phyloP scores from a whole-genome alignment of 2,329 filamentous ascomycete genomes.

The Neonectria punicea region DNA sequence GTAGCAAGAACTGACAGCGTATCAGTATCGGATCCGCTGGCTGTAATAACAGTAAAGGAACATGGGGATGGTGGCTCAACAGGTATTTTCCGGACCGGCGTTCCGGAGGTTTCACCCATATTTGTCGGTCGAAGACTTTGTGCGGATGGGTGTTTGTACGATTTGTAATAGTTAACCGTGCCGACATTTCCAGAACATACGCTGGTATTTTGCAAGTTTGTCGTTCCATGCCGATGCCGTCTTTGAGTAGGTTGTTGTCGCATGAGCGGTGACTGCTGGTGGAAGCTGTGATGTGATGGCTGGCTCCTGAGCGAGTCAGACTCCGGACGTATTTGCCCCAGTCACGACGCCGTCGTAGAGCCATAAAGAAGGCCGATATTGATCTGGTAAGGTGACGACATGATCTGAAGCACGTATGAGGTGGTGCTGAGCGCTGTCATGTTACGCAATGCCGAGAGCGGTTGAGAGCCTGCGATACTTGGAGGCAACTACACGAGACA shows the following conservation, averaged over 20 bases:
- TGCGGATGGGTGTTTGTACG: constrained; percentile 11
- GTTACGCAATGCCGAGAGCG: constrained; percentile 1
- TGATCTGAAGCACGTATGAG: neutral
- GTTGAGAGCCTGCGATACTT: constrained; percentile 12
- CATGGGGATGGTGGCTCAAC: constrained; percentile 6
- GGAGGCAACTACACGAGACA: constrained; percentile 14
- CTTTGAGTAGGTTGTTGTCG: neutral
- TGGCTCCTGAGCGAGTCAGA: neutral
- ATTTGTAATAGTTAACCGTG: constrained; percentile 12
- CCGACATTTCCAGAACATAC: neutral
- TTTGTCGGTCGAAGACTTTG: constrained; percentile 3
- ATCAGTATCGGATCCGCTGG: constrained; percentile 17
- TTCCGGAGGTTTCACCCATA: constrained; percentile 12
- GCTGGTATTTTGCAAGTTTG: neutral
- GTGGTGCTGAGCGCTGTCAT: neutral
- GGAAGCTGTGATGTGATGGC: neutral
- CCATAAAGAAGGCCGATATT: neutral
- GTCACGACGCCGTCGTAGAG: neutral
- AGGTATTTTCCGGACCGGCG: constrained; percentile 18
- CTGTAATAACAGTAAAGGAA: constrained; percentile 34
- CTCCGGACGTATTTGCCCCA: neutral
- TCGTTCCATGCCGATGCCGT: neutral
- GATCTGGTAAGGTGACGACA: no score
- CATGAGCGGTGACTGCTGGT: neutral
- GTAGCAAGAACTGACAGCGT: constrained; percentile 53